Evolutionary conservation across 2,329 filamentous ascomycete species (phyloP).

Genomic region (Aspergillus sergii): DNA sequence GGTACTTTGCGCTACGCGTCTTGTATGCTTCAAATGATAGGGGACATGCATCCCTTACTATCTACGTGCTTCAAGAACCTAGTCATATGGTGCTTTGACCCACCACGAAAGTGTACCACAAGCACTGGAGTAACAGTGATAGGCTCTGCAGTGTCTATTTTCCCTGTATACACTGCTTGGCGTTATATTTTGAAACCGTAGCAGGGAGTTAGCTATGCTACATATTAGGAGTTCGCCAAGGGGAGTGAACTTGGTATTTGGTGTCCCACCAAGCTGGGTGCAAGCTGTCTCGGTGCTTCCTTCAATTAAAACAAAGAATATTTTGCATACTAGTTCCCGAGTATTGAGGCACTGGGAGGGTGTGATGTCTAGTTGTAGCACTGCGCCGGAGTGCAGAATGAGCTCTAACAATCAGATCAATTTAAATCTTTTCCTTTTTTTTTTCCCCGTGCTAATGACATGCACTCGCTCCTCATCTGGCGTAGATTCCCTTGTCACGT

Average conservation of each 20-base stretch:
- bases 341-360: neutral
- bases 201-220: neutral
- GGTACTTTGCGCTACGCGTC: neutral
- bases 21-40: neutral
- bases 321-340: neutral
- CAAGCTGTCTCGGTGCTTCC: neutral
- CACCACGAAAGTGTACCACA: neutral
- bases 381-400: neutral
- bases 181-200: neutral
- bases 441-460: neutral
- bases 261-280: neutral
- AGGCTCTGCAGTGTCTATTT: neutral
- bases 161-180: neutral
- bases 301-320: neutral
- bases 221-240: neutral
- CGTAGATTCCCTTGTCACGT: no score
- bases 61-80: neutral
- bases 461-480: neutral
- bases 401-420: neutral
- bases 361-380: neutral
- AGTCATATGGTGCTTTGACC: conserved; percentile 1
- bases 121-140: neutral
- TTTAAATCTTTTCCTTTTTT: neutral
- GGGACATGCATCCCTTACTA: neutral
- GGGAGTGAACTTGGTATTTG: neutral